A percentile compares a stretch with the other conserved stretches of the same genome.
phyloP scores from a whole-genome alignment of 305 asterid species.

The Nicotiana rustica region DNA sequence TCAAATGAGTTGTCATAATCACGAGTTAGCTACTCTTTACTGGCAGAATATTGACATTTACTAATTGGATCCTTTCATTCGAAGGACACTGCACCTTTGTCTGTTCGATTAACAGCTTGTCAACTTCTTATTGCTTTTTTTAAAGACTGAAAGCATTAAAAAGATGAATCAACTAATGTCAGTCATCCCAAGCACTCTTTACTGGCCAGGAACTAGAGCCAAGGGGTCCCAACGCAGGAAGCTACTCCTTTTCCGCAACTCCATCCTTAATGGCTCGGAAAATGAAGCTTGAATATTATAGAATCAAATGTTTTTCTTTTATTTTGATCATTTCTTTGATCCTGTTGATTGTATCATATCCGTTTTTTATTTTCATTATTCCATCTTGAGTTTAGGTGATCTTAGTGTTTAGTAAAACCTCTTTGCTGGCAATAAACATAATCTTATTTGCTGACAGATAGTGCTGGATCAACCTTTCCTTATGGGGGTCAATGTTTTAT shows the following conservation, averaged over 20 bases:
- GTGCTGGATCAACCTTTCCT: constrained; percentile 91
- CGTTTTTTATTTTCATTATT: constrained; percentile 1
- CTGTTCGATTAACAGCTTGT: constrained; percentile 2
- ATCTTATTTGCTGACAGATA: constrained; percentile 64
- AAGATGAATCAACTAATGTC: neutral
- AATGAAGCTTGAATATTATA: constrained; percentile 6
- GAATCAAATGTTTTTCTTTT: neutral
- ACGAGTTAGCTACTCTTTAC: neutral
- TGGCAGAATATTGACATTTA: neutral
- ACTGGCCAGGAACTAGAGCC: neutral
- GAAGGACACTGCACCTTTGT: constrained; percentile 12
- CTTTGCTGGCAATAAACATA: constrained; percentile 34
- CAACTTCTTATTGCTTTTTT: neutral
- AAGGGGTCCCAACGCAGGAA: neutral
- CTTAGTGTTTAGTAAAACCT: constrained; percentile 35
- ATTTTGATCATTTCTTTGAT: constrained; percentile 29
- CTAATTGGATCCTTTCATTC: neutral
- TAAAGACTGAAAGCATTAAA: neutral
- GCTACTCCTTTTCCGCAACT: neutral
- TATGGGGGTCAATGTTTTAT: constrained; percentile 90
- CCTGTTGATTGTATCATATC: constrained; percentile 21
- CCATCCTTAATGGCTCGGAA: neutral
- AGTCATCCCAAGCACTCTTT: neutral
- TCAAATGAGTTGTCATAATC: neutral
- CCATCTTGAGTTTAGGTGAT: neutral